A percentile compares a stretch with the other conserved stretches of the same genome.
These are phyloP conservation scores for Syzygium aqueum DNA, from an alignment of 345 rosid genomes.

Conservation along the genomic window DNA sequence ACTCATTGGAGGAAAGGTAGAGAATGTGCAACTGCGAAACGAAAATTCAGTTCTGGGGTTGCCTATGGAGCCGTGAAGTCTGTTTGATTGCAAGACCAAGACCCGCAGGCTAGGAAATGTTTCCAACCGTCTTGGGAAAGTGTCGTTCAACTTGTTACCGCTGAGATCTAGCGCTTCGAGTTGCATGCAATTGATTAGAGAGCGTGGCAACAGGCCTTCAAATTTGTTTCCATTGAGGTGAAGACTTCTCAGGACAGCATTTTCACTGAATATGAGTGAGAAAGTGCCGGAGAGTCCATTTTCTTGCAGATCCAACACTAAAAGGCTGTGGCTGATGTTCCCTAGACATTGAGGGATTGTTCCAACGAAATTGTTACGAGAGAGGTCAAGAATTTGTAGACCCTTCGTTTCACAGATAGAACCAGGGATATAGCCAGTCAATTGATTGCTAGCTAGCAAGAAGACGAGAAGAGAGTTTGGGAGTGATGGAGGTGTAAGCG, in stretches of 20 bases:
- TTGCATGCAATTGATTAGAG: background rate
- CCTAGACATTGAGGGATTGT: constrained; percentile 9
- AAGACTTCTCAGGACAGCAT: background rate
- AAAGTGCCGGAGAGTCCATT: constrained; percentile 12
- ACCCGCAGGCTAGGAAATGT: constrained; percentile 1
- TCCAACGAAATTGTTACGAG: constrained; percentile 5
- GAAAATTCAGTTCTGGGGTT: background rate
- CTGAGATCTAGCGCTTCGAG: constrained; percentile 8
- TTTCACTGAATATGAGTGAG: background rate
- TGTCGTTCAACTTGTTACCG: constrained; percentile 2
- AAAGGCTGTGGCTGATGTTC: background rate
- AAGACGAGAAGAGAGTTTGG: no score
- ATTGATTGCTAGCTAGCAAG: no score
- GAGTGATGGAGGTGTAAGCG: no score
- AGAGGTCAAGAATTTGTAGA: background rate
- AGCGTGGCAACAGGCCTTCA: constrained; percentile 11
- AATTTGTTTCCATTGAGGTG: constrained; percentile 8
- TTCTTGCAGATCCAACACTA: constrained; percentile 2
- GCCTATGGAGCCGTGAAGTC: constrained; percentile 1
- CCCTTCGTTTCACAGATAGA: background rate
- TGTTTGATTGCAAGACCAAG: constrained; percentile 1
- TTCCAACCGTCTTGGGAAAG: constrained; percentile 10
- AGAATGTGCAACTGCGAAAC: constrained; percentile 5
- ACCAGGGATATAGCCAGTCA: constrained; percentile 2
- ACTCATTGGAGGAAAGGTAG: constrained; percentile 7